Evolutionary conservation across 257 asterid species (phyloP), one percentile per base, ranked within the genome.

Genomic region (Lantana camara): DNA sequence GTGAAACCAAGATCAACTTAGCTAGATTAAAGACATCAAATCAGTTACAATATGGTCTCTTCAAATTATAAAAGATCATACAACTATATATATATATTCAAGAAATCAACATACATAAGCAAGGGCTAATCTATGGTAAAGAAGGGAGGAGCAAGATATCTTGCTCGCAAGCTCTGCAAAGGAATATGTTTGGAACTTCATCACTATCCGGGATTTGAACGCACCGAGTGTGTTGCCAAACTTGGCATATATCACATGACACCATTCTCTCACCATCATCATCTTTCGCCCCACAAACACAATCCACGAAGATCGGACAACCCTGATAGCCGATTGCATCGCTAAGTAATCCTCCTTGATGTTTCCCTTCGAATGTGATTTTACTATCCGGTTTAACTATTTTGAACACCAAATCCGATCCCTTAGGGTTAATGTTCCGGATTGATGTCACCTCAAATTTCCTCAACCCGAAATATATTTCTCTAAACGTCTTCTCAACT

Each of bases 211-310:
- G 91, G 30, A 88, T 79, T 30, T 73, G 72, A 57, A 83, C 87
- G 68, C 97, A 88, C 11, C 90, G 75, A 5, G 96, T 83, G 67
- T 90, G 99, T 50, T 90, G 96, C 95, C 88, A 77, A 51, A 83
- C 96, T 57, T 89, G 95, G 59, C 97, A 94, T 24, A 90, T 75
- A 66, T 94, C 98, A 62, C 97, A 94, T 9, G 82, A 71, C 22
- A 94, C 81, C 96, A 94, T 81, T 52, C 96, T 80, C 72, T 94
- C 99, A 9, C 99, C 96, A 52, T 90, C 96, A 12, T 94, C 97
- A 27, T 68, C 78, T 51, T 81, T 86, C 7, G 84, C 54, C 23
- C 99, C 96, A 74, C 99, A 94, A 35, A 42, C 9, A 58, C 99
- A 94, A 48, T 86, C 95, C 69, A 90, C 87, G 4, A 72, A 76